phyloP scores from a whole-genome alignment of 2,329 filamentous ascomycete species.

The Verticillium alfalfae region DNA sequence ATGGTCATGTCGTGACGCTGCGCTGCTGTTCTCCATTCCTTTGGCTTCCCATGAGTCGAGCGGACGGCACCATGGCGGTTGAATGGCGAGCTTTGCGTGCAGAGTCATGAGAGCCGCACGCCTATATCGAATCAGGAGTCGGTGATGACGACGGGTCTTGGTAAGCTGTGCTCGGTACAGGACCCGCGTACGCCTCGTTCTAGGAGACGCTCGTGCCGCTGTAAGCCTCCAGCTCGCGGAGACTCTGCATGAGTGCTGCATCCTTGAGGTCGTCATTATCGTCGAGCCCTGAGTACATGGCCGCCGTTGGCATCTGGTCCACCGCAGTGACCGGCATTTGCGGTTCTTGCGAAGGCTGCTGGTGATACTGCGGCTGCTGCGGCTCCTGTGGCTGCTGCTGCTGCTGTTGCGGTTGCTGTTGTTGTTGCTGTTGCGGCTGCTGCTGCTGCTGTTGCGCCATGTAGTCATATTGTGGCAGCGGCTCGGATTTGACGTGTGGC shows the following conservation, averaged over 20 bases:
- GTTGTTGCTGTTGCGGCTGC: slow-evolving; percentile 10
- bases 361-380: slow-evolving; percentile 8
- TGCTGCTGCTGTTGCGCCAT: slow-evolving; percentile 10
- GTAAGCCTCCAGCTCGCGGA: slow-evolving; percentile 11
- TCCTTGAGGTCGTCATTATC: slow-evolving; percentile 10
- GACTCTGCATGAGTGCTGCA: slow-evolving; percentile 10
- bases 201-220: slow-evolving; percentile 5
- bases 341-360: slow-evolving; percentile 11
- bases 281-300: slow-evolving; percentile 7
- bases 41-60: neutral
- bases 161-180: neutral
- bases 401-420: slow-evolving; percentile 8
- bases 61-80: neutral
- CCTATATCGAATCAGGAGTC: neutral
- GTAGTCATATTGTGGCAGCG: slow-evolving; percentile 8
- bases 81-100: neutral
- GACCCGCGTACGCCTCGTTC: neutral
- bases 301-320: slow-evolving; percentile 1
- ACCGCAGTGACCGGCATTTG: slow-evolving; percentile 7
- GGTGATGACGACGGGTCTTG: neutral
- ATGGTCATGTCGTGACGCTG: neutral
- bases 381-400: slow-evolving; percentile 3
- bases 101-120: neutral
- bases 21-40: neutral
- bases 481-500: slow-evolving; percentile 10